These are phyloP conservation scores for Kwoniella sp. DNA, from an alignment of 768 basidiomycete genomes.

Conservation along the genomic window DNA sequence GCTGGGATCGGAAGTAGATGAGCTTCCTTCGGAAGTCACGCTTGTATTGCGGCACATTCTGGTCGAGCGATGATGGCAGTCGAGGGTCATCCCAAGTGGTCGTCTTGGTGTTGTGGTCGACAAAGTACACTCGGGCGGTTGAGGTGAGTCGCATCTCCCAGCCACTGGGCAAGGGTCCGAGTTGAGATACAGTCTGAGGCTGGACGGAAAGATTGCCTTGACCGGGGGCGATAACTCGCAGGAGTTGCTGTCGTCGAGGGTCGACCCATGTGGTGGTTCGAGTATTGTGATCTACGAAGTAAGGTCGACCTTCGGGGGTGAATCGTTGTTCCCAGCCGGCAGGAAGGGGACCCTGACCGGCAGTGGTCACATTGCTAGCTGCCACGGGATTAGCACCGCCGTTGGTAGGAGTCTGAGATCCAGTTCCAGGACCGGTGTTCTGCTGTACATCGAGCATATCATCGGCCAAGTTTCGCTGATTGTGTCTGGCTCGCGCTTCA, in stretches of 20 bases:
- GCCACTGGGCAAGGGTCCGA: conserved; percentile 93
- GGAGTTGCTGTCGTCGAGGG: conserved; percentile 91
- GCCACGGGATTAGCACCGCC: conserved; percentile 42
- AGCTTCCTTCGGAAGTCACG: conserved; percentile 98
- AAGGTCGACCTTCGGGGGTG: conserved; percentile 96
- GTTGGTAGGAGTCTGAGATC: conserved; percentile 41
- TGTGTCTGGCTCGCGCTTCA: conserved; percentile 56
- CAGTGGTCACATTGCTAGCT: conserved; percentile 61
- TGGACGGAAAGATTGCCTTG: conserved; percentile 78
- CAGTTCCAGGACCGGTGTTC: conserved; percentile 34
- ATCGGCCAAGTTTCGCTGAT: conserved; percentile 56
- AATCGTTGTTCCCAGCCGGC: conserved; percentile 99
- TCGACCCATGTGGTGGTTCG: conserved; percentile 99
- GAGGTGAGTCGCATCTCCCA: conserved; percentile 99
- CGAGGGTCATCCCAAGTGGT: conserved; percentile 99
- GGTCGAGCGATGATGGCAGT: conserved; percentile 87
- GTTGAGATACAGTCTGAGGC: conserved; percentile 92
- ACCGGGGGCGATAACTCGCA: conserved; percentile 95
- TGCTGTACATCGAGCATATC: conserved; percentile 55
- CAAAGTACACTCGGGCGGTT: conserved; percentile 97
- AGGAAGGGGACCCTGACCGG: conserved; percentile 83
- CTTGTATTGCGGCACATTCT: conserved; percentile 99
- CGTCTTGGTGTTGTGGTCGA: conserved; percentile 99
- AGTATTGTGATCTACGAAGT: conserved; percentile 99
- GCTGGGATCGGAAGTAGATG: conserved; percentile 98